phyloP scores from a whole-genome alignment of 108 stramenopile species.

The Asterionellopsis glacialis region DNA sequence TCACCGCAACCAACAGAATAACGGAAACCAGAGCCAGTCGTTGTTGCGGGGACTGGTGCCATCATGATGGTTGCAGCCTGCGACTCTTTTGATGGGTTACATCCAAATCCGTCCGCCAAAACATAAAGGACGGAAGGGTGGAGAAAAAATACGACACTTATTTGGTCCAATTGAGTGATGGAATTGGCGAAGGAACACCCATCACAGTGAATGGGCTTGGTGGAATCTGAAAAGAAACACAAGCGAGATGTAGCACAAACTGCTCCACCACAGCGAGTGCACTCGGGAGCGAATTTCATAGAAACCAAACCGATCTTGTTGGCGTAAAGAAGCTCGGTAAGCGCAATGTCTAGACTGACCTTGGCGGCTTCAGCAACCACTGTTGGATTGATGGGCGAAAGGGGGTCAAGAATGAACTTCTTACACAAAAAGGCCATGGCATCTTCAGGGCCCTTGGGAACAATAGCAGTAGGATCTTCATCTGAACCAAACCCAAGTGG shows the following conservation, averaged over 20 bases:
- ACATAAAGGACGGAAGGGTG: slow-evolving; percentile 21
- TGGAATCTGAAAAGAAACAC: neutral
- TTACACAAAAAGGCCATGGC: slow-evolving; percentile 17
- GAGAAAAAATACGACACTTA: slow-evolving; percentile 25
- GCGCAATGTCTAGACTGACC: slow-evolving; percentile 12
- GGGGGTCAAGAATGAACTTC: slow-evolving; percentile 10
- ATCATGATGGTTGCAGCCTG: slow-evolving; percentile 12
- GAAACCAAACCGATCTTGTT: slow-evolving; percentile 22
- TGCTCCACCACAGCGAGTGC: slow-evolving; percentile 23
- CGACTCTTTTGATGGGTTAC: slow-evolving; percentile 18
- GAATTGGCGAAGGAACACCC: slow-evolving; percentile 15
- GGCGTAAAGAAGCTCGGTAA: slow-evolving; percentile 29
- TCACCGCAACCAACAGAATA: slow-evolving; percentile 21
- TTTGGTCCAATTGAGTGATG: slow-evolving; percentile 18
- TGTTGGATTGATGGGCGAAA: slow-evolving; percentile 26
- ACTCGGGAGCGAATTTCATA: slow-evolving; percentile 30
- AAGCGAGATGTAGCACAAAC: slow-evolving; percentile 13
- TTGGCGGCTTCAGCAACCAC: slow-evolving; percentile 9
- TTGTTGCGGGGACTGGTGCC: slow-evolving; percentile 26
- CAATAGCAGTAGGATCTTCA: slow-evolving; percentile 5
- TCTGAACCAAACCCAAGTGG: slow-evolving; percentile 21
- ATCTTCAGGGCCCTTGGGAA: slow-evolving; percentile 20
- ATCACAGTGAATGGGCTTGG: slow-evolving; percentile 4
- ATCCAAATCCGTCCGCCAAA: slow-evolving; percentile 22
- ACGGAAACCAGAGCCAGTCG: slow-evolving; percentile 24